Evolutionary conservation across 2,329 filamentous ascomycete species (phyloP), one percentile per base, ranked within the genome.

Genomic region (Calonectria multiphialidica): DNA sequence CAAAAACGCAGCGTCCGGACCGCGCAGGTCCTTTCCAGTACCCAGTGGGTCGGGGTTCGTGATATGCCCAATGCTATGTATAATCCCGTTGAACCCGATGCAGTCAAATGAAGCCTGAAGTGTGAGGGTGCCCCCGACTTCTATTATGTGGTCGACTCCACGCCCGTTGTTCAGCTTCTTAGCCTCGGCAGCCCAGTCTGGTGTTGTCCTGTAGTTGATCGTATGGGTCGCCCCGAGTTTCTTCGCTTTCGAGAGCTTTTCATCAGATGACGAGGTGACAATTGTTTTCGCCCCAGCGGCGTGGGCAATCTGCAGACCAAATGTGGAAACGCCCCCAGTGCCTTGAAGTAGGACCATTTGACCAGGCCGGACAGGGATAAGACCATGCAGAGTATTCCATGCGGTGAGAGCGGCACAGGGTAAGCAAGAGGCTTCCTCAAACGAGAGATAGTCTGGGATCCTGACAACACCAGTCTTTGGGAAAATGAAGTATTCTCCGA

Each of bases 271-370:
- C 8, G 75, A 74, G 15, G 70, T 75, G 35, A 70, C 73, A 21
- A 76, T 74, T 1, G 68, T 89, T 12, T 21, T 63, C 13, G 70
- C 69, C 0, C 72, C 73, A 9, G 66, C 70, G 12, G 70, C 70
- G 18, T 70, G 66, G 3, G 72, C 70, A 49, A 75, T 68, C 49
- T 75, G 61, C 18, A 74, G 59, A 15, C 50, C 72, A 59, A 73
- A 72, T 13, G 63, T 68, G 2, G 69, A 72, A 42, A 74, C 72
- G 1, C 72, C 72, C 6, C 72, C 72, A 2, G 72, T 72, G 16
- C 70, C 72, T n/a, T 88, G 87, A 10, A 88, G 78, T 18, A 89
- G 74, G 1, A 88, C 83, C 1, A 81, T 81, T 72, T 87, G 83
- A 1, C 83, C 84, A 63, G 80, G 71, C 7, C 62, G 53, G 30